phyloP scores from a whole-genome alignment of 169 alveolate species.

The Eimeria maxima region DNA sequence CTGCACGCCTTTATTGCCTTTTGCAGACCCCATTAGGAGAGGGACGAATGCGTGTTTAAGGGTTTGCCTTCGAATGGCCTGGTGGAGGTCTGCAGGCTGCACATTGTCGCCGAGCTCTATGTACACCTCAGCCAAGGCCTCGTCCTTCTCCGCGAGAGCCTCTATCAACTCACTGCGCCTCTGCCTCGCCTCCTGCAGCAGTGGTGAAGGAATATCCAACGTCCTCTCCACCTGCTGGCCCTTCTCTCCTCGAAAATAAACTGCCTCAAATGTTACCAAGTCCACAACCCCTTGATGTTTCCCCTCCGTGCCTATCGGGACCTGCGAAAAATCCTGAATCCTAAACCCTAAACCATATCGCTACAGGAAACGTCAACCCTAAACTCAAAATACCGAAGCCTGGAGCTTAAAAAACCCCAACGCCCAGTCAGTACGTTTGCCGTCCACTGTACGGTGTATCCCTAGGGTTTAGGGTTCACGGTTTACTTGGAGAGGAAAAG shows the following conservation, averaged over 20 bases:
- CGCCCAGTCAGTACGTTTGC: background rate
- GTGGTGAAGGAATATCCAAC: conserved; percentile 91
- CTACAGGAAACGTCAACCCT: background rate
- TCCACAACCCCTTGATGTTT: conserved; percentile 94
- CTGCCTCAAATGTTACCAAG: conserved; percentile 90
- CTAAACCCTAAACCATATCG: background rate
- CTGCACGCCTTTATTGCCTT: conserved; percentile 97
- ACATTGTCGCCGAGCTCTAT: conserved; percentile 85
- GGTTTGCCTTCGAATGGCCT: conserved; percentile 83
- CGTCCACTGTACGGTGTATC: background rate
- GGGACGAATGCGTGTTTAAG: conserved; percentile 91
- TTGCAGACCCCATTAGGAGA: conserved; percentile 97
- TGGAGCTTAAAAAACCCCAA: background rate
- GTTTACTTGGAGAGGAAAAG: conserved; percentile 90
- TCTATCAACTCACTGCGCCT: conserved; percentile 91
- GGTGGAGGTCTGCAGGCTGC: conserved; percentile 39
- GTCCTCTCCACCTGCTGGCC: conserved; percentile 90
- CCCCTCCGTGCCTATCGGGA: conserved; percentile 95
- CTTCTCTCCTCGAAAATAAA: conserved; percentile 93
- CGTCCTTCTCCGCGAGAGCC: conserved; percentile 96
- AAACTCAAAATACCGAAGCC: background rate
- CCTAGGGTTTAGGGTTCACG: background rate
- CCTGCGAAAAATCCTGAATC: conserved; percentile 50
- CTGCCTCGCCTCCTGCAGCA: conserved; percentile 67
- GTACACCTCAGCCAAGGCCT: conserved; percentile 94